Base-by-base conservation (phyloP, 2,329 filamentous ascomycete species). In the Tolypocladium amazonense region DNA sequence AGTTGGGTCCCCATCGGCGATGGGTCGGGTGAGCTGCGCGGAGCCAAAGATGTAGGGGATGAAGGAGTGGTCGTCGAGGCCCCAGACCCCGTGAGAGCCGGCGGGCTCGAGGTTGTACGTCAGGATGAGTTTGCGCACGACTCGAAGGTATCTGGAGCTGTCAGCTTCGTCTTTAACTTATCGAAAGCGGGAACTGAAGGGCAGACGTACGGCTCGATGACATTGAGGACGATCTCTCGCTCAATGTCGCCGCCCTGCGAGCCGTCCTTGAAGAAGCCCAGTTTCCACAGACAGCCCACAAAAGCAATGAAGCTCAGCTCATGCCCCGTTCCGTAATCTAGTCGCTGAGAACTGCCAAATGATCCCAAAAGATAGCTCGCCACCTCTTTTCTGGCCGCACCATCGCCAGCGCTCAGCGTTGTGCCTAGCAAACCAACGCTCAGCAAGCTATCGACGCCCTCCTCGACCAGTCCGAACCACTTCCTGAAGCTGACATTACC, bases 51-150 rank as follows among this genome's bases (percentile, higher is more conserved):
- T 90, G 73, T 97, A 99, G 0, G 94, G 89, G 33, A 94, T 74
- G 72, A 99, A 97, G 11, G 86, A 92, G 74, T 99, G 93, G 72
- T 99, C 94, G 71, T 99, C 94, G n/a, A 99, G 81, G 25, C 94
- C 94, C 94, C 94, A 99, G 25, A 99, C 94, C 3, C 94, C 94
- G 70, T 97, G 94, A 1, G 93, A 96, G 2, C 94, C 94, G 7
- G 94, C 94, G 4, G 94, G 94, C 70, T 99, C 94, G 25, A 99
- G 83, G 0, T 88, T 97, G 72, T 97, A 99, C 2, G 87, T 93
- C 57, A 90, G 79, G 66, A 99, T 97, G 12, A 99, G 80, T 50
- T 83, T 85, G 45, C 94, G 87, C 54, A 96, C 80, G 2, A 97
- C 86, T 38, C 79, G 77, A n/a, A 96, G 78, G 69, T 96, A 96